Evolutionary conservation across 768 basidiomycete genomes (phyloP).

Genomic region (Dentipellis fragilis): DNA sequence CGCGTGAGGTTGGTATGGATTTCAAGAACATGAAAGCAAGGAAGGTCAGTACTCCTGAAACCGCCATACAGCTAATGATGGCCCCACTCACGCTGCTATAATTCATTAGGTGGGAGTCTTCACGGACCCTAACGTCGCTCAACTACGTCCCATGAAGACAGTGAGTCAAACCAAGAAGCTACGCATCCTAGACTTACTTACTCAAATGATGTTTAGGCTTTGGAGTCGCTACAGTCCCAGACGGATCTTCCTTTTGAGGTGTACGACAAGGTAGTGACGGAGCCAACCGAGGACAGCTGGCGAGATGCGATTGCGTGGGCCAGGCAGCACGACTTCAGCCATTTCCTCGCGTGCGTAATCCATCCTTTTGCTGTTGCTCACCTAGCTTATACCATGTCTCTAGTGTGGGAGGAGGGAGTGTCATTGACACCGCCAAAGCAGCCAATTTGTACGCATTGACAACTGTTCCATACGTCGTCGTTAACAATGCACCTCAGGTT

Average conservation of each 20-base stretch:
- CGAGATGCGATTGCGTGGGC: constrained; percentile 84
- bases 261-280: constrained; percentile 72
- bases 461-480: not conserved
- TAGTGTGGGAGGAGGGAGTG: constrained; percentile 87
- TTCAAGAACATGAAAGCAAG: constrained; percentile 87
- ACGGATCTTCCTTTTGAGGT: constrained; percentile 71
- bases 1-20: constrained; percentile 87
- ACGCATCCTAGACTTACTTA: not conserved
- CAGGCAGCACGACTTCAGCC: constrained; percentile 78
- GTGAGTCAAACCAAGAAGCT: constrained; percentile 31
- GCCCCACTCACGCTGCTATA: not conserved
- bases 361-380: not conserved
- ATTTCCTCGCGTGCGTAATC: constrained; percentile 72
- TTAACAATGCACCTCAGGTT: constrained; percentile 39
- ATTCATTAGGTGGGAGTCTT: constrained; percentile 74
- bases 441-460: constrained; percentile 63
- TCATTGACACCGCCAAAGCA: constrained; percentile 92
- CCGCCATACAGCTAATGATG: not conserved
- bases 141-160: constrained; percentile 72
- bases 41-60: constrained; percentile 40
- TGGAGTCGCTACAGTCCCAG: constrained; percentile 74
- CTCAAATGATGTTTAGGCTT: constrained; percentile 35
- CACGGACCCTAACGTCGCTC: constrained; percentile 80
- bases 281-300: constrained; percentile 91
- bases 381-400: not conserved